These are phyloP conservation scores for Tolypocladium inflatum DNA, from an alignment of 2,329 filamentous ascomycete genomes.

Conservation along the genomic window DNA sequence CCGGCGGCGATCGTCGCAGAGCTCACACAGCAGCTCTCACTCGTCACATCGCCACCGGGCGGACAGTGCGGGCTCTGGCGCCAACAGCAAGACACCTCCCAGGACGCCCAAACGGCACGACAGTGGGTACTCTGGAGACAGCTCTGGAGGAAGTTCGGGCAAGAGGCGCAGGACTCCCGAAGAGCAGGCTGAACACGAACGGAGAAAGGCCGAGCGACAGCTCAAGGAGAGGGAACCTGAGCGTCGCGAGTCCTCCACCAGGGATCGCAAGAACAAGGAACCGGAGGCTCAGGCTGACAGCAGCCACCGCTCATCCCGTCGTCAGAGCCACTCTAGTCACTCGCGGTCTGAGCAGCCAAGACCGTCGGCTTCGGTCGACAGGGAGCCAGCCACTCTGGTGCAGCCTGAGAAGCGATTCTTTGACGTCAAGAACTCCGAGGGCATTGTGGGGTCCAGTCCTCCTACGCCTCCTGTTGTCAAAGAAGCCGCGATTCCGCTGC, in stretches of 20 bases:
- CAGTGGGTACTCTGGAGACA: conserved; percentile 35
- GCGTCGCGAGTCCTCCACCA: conserved; percentile 10
- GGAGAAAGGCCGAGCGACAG: conserved; percentile 36
- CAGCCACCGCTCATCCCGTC: conserved; percentile 27
- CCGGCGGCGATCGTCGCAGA: conserved; percentile 15
- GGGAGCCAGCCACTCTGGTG: conserved; percentile 8
- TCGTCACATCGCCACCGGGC: conserved; percentile 25
- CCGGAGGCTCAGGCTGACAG: conserved; percentile 19
- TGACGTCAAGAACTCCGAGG: conserved; percentile 27
- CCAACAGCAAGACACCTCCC: conserved; percentile 21
- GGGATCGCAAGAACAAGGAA: conserved; percentile 21
- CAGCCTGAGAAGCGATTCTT: conserved; percentile 31
- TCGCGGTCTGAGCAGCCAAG: conserved; percentile 18
- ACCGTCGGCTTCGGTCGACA: conserved; percentile 15
- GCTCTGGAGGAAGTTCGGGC: conserved; percentile 21
- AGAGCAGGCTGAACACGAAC: conserved; percentile 41
- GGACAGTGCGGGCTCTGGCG: conserved; percentile 24
- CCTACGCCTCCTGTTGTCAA: conserved; percentile 11
- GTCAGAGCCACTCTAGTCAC: conserved; percentile 29
- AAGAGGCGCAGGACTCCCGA: conserved; percentile 32
- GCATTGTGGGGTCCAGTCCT: conserved; percentile 16
- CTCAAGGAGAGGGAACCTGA: conserved; percentile 17
- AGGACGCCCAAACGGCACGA: conserved; percentile 34
- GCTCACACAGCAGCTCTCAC: conserved; percentile 10
- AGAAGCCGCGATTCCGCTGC: conserved; percentile 6